Base-by-base conservation (phyloP, 2,329 filamentous ascomycete species). In the Nemania diffusa region DNA sequence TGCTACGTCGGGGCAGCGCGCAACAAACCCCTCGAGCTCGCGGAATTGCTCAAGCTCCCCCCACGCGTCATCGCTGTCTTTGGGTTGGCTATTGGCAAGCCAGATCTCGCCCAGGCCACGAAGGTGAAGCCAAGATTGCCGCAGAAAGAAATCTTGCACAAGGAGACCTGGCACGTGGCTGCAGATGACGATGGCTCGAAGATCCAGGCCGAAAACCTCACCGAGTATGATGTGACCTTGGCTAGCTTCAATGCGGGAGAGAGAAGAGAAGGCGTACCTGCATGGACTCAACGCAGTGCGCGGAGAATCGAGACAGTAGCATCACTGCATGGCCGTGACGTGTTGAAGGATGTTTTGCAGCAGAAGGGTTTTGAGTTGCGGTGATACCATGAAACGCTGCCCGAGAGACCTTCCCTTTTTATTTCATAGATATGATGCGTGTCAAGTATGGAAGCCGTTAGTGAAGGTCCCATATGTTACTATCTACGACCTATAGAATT, bases 1-100 rank as follows among this genome's bases (percentile, higher is more conserved):
- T 79, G 77, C 67, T 78, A 78, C 59, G 77, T 76, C 7, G 76
- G 77, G 37, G 76, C 73, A 0, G 73, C 72, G 5, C 76, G 77
- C 53, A 78, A 78, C 61, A 66, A 69, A 0, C 68, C 77, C 1
- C 70, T 65, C 11, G 74, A 78, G 62, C 63, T 78, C 2, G 73
- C 75, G 0, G 62, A 63, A 1, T 61, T 79, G 55, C 73, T 78
- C n/a, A 57, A 53, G 2, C 69, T 78, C 52, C 77, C 77, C 11
- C 57, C 70, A 20, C 76, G 77, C 5, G 73, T 75, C n/a, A 62
- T 78, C 24, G 76, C 72, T 2, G 65, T 79, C 5, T 77, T 78
- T 34, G 77, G 76, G 6, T 29, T 78, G 27, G 74, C 76, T 0
- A 55, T 79, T 13, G 77, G 77, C 24, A 46, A 51, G 27, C 76